Evolutionary conservation across 2,329 filamentous ascomycete genomes (phyloP), one percentile per base, ranked within the genome.

Genomic region (Clarireedia paspali): DNA sequence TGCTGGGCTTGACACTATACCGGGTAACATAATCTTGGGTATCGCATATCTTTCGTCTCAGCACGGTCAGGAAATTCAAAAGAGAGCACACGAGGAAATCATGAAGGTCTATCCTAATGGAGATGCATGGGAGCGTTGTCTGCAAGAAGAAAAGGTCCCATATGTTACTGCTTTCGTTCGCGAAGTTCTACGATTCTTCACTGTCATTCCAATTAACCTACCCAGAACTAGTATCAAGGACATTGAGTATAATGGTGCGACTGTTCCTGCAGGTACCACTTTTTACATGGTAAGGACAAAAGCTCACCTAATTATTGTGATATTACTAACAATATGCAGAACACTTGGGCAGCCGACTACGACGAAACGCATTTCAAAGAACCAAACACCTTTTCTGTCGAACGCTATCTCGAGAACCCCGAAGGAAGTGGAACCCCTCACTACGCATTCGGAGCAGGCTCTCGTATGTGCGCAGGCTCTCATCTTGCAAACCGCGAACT

Each of bases 81-180:
- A 78, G 54, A 82, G 79, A 38, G 88, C 88, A 0, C 82, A 88
- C 56, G 72, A 78, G 1, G 88, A 87, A 50, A 91, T 92, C 66
- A 76, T 82, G 67, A 77, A 81, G 57, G 81, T 82, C 0, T 90
- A 91, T 63, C 87, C 87, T 0, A 71, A 88, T 58, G 82, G 83
- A 47, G 85, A 90, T 56, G 85, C 87, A n/a, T 92, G 88, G 85
- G 81, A 85, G 62, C 80, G 77, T 61, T 90, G 87, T 58, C 76
- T 89, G 0, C 67, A 80, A 3, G 88, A 91, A 67, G 88, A 91
- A 65, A 89, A 88, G 64, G 78, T 89, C 0, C 82, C 85, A 0
- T 94, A 91, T 68, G 75, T 94, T 58, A 88, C 86, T 0, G 88
- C 88, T 0, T 71, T 94, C 5, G 86, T 88, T 59, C 91, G 91